Evolutionary conservation across 2,329 filamentous ascomycete genomes (phyloP).

Genomic region (Hypoxylon sp.): DNA sequence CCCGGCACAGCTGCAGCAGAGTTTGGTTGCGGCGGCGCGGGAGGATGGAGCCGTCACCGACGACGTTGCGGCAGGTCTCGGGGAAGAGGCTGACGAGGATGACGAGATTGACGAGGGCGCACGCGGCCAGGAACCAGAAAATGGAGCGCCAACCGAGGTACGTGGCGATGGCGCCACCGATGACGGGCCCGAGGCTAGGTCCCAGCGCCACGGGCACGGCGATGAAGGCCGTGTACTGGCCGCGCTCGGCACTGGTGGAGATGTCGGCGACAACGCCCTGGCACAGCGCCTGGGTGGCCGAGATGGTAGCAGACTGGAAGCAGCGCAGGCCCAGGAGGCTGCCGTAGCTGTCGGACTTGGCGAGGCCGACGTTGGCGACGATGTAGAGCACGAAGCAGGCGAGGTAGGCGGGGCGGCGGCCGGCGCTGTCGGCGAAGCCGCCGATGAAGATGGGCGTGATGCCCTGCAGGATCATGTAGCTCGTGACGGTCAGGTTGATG

Average conservation of each 20-base stretch:
- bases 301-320: conserved; percentile 59
- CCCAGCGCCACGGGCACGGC: conserved; percentile 52
- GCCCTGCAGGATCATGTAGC: conserved; percentile 58
- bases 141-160: conserved; percentile 69
- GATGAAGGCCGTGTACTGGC: conserved; percentile 58
- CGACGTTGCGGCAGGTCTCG: conserved; percentile 63
- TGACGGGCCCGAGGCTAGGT: conserved; percentile 49
- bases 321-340: conserved; percentile 56
- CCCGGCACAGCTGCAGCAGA: conserved; percentile 35
- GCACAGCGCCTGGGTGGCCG: conserved; percentile 60
- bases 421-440: conserved; percentile 54
- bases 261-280: conserved; percentile 63
- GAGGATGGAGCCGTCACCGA: conserved; percentile 66
- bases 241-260: conserved; percentile 61
- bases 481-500: conserved; percentile 49
- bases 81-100: conserved; percentile 62
- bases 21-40: conserved; percentile 59
- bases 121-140: conserved; percentile 71
- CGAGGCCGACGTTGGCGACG: conserved; percentile 52
- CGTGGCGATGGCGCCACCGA: conserved; percentile 59
- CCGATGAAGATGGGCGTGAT: conserved; percentile 58
- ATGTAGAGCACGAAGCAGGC: conserved; percentile 54
- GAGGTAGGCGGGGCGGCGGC: conserved; percentile 55
- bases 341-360: conserved; percentile 50
- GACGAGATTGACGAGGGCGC: conserved; percentile 55